Evolutionary conservation across 441 rosid species (phyloP), one percentile per base, ranked within the genome.

Genomic region (Pelargonium fulgidum): DNA sequence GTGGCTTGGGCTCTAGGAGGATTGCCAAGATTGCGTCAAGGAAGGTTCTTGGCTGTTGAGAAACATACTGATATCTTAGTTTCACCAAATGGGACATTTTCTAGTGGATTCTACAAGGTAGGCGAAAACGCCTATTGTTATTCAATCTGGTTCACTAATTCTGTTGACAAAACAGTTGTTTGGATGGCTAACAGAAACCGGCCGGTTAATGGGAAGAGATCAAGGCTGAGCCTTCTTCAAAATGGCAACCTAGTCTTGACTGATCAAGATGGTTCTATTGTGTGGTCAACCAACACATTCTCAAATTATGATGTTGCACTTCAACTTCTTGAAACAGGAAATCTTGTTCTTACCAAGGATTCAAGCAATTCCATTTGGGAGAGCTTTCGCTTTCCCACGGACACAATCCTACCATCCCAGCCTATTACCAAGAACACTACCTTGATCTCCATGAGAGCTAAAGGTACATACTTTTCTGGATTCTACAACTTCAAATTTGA

Each of bases 181-280:
- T 76, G 76, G 79, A 69, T 76, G 76, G 79, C 79, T 22, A 76
- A 72, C 71, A 69, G 76, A 59, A 73, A 76, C 71, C 54, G 1
- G 41, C 80, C 80, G 1, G 74, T 73, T 33, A 77, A 77, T 7
- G 80, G 77, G 3, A 61, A 62, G 62, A 14, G 17, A 7, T 77
- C 80, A 20, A 70, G 33, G 62, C 39, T 73, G 6, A 59, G 56
- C 68, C 74, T 77, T 7, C 54, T 48, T 4, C 7, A 47, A 8
- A 50, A 16, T 41, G 80, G 80, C 14, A 77, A 73, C 61, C 72
- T 70, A n/a, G 77, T 67, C 52, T 59, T 77, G 42, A 45, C 56
- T 12, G 77, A 77, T 67, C 63, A 67, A 19, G 77, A 22, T n/a
- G 62, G 67, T 68, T 73, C 73, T 2, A 45, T 56, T 1, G 67